phyloP scores from a whole-genome alignment of 179 eudicot species.

The Spinacia oleracea region DNA sequence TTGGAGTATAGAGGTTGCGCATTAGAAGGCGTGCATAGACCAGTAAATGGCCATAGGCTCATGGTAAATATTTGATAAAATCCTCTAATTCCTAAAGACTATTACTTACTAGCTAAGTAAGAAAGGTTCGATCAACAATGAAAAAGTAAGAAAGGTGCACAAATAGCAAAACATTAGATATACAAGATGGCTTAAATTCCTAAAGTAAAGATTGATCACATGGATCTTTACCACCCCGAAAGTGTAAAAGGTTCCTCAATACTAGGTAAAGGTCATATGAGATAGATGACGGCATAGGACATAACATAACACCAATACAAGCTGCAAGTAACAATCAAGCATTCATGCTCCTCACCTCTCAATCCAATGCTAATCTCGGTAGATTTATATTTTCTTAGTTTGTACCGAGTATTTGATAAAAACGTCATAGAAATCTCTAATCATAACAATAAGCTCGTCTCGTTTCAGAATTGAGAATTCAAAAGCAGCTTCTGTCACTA shows the following conservation, averaged over 20 bases:
- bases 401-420: background rate
- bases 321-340: background rate
- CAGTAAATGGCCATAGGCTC: background rate
- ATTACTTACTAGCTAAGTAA: background rate
- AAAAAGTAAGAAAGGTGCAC: background rate
- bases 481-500: background rate
- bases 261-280: slow-evolving; percentile 11
- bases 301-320: background rate
- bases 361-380: background rate
- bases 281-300: background rate
- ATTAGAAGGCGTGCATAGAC: background rate
- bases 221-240: background rate
- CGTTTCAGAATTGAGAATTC: background rate
- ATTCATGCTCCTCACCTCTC: no score
- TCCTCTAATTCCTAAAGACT: background rate
- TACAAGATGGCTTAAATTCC: background rate
- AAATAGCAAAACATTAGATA: background rate
- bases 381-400: background rate
- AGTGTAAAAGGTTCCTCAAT: slow-evolving; percentile 7
- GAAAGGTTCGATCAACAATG: background rate
- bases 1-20: background rate
- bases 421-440: background rate
- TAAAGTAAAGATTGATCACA: slow-evolving; percentile 11
- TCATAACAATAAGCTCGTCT: background rate
- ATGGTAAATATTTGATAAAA: background rate